Evolutionary conservation across 1,284 basidiomycete genomes (phyloP), one percentile per base, ranked within the genome.

Genomic region (Lignosus rhinocerotis): DNA sequence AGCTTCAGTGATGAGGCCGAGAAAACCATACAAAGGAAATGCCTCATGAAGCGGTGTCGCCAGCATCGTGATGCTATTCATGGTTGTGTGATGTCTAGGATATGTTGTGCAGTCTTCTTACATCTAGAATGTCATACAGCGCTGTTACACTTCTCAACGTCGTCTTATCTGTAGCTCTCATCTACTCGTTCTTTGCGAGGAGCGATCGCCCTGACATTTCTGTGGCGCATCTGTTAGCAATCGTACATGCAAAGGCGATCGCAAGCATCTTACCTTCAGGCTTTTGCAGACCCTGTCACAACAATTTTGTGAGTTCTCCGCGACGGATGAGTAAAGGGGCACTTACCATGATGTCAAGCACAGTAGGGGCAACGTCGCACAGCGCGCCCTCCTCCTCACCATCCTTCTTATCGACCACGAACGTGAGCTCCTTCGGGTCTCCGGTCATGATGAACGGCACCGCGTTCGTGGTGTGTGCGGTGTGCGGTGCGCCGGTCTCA

Each of bases 301-400:
- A 8, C 7, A 25, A 19, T 34, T 47, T 4, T 43, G 49, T 51
- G 11, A 4, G 45, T 42, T n/a, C 31, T 46, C 7, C 39, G 39
- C 10, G 11, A n/a, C 31, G 10, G 16, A 16, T 12, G 30, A 16
- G 9, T 19, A 33, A 6, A 4, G 6, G 42, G 44, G 9, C n/a
- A 71, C 75, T 12, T 48, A 77, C 88, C 82, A 95, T 76, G 47
- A 95, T 73, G 61, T 84, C 89, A 63, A 95, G 77, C 44, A 94
- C 78, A 5, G 94, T 95, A 34, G 93, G 93, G 5, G 93, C 93
- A 60, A 96, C 92, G 74, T 95, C 93, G 63, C 90, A 90, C 60
- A 95, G 75, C 32, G 93, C 89, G 31, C 92, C 91, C 58, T 79
- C 80, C 53, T 79, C 82, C 67, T 86, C 80, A n/a, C 81, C 80